A percentile compares a stretch with the other conserved stretches of the same genome.
Conservation (phyloP, 169 alveolate species). For the Eimeria sp. region DNA sequence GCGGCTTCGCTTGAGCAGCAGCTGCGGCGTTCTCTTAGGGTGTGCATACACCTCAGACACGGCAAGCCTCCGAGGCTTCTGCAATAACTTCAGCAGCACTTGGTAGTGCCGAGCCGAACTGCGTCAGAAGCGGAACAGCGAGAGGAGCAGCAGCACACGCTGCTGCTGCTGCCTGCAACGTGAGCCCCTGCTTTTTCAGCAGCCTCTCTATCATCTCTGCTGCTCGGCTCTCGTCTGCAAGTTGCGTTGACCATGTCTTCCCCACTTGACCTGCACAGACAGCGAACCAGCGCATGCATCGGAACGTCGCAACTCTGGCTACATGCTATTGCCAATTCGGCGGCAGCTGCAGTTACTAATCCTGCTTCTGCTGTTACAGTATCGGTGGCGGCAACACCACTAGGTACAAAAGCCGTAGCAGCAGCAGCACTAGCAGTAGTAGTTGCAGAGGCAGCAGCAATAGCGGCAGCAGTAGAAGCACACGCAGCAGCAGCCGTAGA, state of each 20-base stretch:
- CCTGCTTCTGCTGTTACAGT: not conserved
- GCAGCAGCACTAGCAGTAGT: not conserved
- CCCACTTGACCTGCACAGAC: conserved; percentile 61
- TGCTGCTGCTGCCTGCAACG: conserved; percentile 49
- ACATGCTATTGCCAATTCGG: not conserved
- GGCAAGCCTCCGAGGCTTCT: conserved; percentile 69
- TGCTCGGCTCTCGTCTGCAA: conserved; percentile 40
- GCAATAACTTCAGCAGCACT: conserved; percentile 58
- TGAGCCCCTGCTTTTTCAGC: conserved; percentile 32
- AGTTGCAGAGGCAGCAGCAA: not conserved
- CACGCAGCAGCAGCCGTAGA: not conserved
- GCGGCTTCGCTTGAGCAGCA: not conserved
- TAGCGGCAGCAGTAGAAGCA: not conserved
- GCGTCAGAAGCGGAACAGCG: conserved; percentile 43
- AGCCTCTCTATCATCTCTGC: conserved; percentile 53
- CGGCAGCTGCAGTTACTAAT: not conserved
- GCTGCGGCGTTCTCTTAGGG: not conserved
- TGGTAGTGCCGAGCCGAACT: conserved; percentile 2
- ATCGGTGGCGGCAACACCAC: not conserved
- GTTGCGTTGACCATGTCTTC: conserved; percentile 54
- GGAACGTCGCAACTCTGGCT: too few species aligned
- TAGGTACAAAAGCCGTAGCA: not conserved
- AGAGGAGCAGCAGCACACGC: conserved; percentile 15
- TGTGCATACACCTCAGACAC: not conserved
- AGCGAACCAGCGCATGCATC: not conserved